Evolutionary conservation across 805 yeast genomes (phyloP).

Genomic region (Candida adriatica): DNA sequence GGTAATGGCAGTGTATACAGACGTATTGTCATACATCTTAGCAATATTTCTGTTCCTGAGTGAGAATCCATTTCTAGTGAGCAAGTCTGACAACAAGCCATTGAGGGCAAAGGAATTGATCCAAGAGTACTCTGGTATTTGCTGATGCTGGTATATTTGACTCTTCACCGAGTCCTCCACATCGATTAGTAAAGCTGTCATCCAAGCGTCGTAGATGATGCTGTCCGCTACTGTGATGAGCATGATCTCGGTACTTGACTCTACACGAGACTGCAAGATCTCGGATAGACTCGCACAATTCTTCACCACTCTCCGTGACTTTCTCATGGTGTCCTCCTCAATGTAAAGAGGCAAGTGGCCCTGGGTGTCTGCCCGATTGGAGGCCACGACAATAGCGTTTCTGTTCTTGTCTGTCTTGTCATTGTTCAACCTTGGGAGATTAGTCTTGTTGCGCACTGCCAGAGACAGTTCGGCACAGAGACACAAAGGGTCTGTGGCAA

Average conservation of each 20-base stretch:
- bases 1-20: slow-evolving; percentile 8
- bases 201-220: neutral
- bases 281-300: neutral
- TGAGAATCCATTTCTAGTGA: slow-evolving; percentile 29
- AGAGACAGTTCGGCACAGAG: slow-evolving; percentile 39
- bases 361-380: slow-evolving; percentile 45
- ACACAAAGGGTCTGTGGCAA: slow-evolving; percentile 58
- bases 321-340: neutral
- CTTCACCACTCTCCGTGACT: neutral
- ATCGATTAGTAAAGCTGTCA: neutral
- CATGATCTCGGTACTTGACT: neutral
- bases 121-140: slow-evolving; percentile 8
- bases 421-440: slow-evolving; percentile 33
- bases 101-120: slow-evolving; percentile 10
- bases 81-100: slow-evolving; percentile 16
- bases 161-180: slow-evolving; percentile 31
- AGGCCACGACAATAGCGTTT: slow-evolving; percentile 36
- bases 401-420: slow-evolving; percentile 11
- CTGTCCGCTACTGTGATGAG: neutral
- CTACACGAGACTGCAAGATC: neutral
- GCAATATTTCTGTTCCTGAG: slow-evolving; percentile 31
- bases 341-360: slow-evolving; percentile 5
- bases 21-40: too few species aligned
- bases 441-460: slow-evolving; percentile 36
- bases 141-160: slow-evolving; percentile 15